phyloP scores from a whole-genome alignment of 2,329 filamentous ascomycete genomes.

The Monilinia vaccinii-corymbosi region DNA sequence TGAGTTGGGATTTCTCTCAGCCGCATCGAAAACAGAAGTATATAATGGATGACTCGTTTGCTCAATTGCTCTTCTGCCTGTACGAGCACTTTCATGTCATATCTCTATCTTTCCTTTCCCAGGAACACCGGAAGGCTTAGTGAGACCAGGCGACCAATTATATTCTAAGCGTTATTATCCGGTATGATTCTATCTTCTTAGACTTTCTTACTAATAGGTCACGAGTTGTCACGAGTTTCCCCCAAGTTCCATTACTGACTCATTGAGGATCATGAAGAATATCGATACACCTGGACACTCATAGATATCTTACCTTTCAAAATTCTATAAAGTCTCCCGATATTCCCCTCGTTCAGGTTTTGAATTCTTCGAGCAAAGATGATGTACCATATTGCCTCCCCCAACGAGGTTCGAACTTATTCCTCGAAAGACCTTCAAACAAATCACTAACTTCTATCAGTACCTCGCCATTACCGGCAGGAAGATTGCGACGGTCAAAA shows the following conservation, averaged over 20 bases:
- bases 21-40: background rate
- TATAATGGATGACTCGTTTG: background rate
- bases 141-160: background rate
- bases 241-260: too few species aligned
- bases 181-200: background rate
- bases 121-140: background rate
- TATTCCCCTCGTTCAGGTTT: background rate
- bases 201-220: background rate
- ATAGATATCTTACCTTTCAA: background rate
- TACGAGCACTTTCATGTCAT: background rate
- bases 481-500: slow-evolving; percentile 63
- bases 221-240: background rate
- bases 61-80: background rate
- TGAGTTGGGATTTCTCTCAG: background rate
- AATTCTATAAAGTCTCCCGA: background rate
- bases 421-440: background rate
- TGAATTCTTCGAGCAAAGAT: background rate
- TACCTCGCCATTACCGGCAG: slow-evolving; percentile 84
- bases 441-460: slow-evolving; percentile 63
- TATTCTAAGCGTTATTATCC: background rate
- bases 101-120: background rate
- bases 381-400: background rate
- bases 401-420: background rate
- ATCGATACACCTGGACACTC: background rate
- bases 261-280: background rate